These are phyloP conservation scores for Mycena rosella DNA, from an alignment of 768 basidiomycete species.

Conservation along the genomic window DNA sequence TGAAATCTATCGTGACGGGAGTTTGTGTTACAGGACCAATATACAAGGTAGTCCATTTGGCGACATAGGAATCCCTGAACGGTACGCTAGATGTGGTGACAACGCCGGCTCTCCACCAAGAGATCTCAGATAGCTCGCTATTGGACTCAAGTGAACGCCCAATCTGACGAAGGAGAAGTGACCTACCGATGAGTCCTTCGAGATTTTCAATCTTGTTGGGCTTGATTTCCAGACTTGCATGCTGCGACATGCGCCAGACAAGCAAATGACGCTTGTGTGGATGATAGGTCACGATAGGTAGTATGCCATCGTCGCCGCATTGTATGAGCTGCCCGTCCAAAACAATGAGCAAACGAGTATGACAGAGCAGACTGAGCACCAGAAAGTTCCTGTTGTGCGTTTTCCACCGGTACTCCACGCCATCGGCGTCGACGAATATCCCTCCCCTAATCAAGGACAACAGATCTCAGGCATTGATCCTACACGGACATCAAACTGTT, in stretches of 20 bases:
- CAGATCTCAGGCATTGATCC: slow-evolving; percentile 3
- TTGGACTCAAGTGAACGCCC: neutral
- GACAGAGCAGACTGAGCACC: slow-evolving; percentile 43
- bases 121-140: slow-evolving; percentile 5
- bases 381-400: slow-evolving; percentile 59
- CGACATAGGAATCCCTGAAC: too few relatives aligned
- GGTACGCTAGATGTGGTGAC: neutral
- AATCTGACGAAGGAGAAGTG: neutral
- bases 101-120: neutral
- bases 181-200: slow-evolving; percentile 59
- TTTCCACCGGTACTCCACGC: slow-evolving; percentile 59
- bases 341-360: neutral
- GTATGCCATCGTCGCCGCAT: slow-evolving; percentile 54
- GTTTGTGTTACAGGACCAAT: too few relatives aligned
- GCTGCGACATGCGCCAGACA: slow-evolving; percentile 63
- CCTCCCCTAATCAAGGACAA: slow-evolving; percentile 53
- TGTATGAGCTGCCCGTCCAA: slow-evolving; percentile 59
- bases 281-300: slow-evolving; percentile 58
- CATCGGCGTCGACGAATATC: slow-evolving; percentile 52
- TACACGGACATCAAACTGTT: neutral
- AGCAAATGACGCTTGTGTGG: slow-evolving; percentile 61
- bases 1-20: too few relatives aligned
- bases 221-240: slow-evolving; percentile 61
- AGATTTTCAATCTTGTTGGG: slow-evolving; percentile 52
- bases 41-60: too few relatives aligned